A percentile compares a stretch with the other conserved stretches of the same genome.
phyloP scores from a whole-genome alignment of 345 rosid species.

The Salix koriyanagi region DNA sequence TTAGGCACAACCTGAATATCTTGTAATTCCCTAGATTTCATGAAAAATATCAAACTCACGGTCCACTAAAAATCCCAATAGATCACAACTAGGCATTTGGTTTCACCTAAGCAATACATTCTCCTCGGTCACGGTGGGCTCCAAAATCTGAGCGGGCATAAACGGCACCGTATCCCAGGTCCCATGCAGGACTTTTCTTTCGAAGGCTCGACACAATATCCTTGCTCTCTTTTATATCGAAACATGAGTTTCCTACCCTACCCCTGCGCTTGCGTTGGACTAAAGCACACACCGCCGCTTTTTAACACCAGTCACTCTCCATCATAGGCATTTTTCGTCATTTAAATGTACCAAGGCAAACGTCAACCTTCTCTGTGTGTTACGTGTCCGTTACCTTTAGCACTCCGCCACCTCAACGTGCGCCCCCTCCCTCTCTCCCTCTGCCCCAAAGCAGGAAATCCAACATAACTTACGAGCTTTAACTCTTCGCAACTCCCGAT shows the following conservation, averaged over 20 bases:
- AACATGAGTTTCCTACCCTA: background rate
- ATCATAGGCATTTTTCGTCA: background rate
- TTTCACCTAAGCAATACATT: background rate
- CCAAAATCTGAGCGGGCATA: background rate
- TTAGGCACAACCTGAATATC: background rate
- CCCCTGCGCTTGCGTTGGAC: background rate
- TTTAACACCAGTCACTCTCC: background rate
- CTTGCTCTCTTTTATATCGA: background rate
- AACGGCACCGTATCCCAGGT: background rate
- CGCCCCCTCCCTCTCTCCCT: background rate
- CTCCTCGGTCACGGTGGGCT: background rate
- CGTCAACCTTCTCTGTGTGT: background rate
- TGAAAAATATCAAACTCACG: background rate
- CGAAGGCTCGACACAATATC: background rate
- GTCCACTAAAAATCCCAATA: background rate
- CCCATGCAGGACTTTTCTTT: background rate
- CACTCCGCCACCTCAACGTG: background rate
- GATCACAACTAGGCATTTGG: background rate
- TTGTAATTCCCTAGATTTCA: background rate
- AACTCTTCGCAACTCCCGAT: background rate
- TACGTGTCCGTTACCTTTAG: background rate
- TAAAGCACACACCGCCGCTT: constrained; percentile 3
- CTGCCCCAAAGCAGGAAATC: background rate
- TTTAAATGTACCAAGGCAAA: background rate
- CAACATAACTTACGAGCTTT: background rate